A percentile compares a stretch with the other conserved stretches of the same genome.
phyloP scores from a whole-genome alignment of 495 filamentous ascomycete genomes.

The Hyaloscypha bicolor region DNA sequence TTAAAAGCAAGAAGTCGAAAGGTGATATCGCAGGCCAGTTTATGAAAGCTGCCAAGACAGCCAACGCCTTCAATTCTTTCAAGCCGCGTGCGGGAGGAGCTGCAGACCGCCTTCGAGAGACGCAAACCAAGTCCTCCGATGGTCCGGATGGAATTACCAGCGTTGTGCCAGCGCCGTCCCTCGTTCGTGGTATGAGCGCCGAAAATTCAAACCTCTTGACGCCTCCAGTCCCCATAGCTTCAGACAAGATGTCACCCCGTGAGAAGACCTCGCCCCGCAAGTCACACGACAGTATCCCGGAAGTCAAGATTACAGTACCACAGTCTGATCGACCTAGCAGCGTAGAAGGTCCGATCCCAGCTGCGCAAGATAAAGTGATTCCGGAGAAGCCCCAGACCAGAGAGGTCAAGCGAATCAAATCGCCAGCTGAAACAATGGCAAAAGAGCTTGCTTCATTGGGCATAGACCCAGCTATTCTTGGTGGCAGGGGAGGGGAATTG shows the following conservation, averaged over 20 bases:
- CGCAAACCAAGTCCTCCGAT: conserved; percentile 49
- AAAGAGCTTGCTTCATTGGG: conserved; percentile 79
- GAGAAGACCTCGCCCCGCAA: conserved; percentile 37
- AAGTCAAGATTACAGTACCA: conserved; percentile 52
- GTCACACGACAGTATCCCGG: conserved; percentile 43
- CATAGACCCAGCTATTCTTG: conserved; percentile 69
- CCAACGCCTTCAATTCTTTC: conserved; percentile 64
- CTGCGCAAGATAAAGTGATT: conserved; percentile 40
- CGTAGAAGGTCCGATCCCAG: conserved; percentile 37
- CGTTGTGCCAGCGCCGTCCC: conserved; percentile 74
- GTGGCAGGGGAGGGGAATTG: conserved; percentile 64
- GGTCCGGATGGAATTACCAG: conserved; percentile 86
- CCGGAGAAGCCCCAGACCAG: conserved; percentile 27
- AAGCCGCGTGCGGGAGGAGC: conserved; percentile 83
- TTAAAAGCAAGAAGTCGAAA: conserved; percentile 74
- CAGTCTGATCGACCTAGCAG: conserved; percentile 38
- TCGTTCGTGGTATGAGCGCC: conserved; percentile 24
- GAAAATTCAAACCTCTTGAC: conserved; percentile 25
- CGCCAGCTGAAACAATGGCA: conserved; percentile 71
- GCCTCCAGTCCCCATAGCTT: conserved; percentile 34
- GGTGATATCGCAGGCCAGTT: conserved; percentile 76
- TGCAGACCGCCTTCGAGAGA: conserved; percentile 66
- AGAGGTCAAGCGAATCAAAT: conserved; percentile 52
- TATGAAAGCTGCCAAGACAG: conserved; percentile 81
- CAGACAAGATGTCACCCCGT: conserved; percentile 33